Evolutionary conservation across 192 early-diverging fungal species (phyloP).

Genomic region (Coemansia sp.): DNA sequence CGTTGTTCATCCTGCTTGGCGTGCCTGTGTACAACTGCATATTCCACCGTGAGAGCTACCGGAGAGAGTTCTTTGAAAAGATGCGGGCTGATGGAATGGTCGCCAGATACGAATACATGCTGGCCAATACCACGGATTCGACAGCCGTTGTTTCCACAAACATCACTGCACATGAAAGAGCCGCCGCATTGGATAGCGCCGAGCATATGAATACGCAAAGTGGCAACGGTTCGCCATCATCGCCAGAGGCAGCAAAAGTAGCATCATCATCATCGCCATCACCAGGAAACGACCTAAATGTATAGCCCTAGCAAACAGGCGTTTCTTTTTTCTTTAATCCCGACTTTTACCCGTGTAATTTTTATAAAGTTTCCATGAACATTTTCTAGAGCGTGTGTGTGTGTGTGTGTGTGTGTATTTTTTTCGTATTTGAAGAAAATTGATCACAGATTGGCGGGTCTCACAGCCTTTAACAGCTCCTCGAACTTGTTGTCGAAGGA

Average conservation of each 20-base stretch:
- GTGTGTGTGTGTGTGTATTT: no score
- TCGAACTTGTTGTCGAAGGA: slow-evolving; percentile 57
- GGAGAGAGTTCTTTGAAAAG: slow-evolving; percentile 32
- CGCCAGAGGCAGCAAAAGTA: background rate
- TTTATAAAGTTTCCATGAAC: background rate
- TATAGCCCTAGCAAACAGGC: background rate
- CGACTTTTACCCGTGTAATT: background rate
- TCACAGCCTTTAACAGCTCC: slow-evolving; percentile 32
- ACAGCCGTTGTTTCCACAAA: background rate
- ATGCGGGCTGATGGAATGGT: slow-evolving; percentile 45
- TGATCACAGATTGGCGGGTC: slow-evolving; percentile 17
- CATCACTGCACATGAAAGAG: background rate
- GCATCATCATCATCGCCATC: background rate
- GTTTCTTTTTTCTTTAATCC: background rate
- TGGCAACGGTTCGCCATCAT: background rate
- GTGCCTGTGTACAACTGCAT: slow-evolving; percentile 45
- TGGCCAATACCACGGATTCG: background rate
- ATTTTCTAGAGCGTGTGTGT: no score
- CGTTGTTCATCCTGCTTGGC: slow-evolving; percentile 27
- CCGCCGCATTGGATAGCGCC: background rate
- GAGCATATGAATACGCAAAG: background rate
- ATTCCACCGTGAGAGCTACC: slow-evolving; percentile 25
- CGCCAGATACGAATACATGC: slow-evolving; percentile 19
- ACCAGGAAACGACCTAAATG: background rate
- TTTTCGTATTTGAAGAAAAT: background rate